Conservation (phyloP, 1,284 basidiomycete species). For the Cystobasidiaceae sp. region DNA sequence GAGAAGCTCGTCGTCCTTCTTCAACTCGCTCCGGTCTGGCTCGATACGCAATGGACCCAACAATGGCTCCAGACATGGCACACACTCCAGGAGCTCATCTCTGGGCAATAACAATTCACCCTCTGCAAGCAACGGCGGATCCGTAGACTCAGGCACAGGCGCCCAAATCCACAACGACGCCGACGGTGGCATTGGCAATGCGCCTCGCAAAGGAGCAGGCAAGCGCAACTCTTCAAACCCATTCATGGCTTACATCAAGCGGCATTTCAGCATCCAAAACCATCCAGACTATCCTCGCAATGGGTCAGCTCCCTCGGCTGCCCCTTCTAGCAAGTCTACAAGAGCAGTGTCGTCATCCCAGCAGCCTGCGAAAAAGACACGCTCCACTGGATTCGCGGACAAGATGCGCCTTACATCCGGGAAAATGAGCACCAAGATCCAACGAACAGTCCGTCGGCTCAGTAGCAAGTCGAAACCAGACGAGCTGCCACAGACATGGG, state of each 20-base stretch:
- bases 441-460: slow-evolving; percentile 25
- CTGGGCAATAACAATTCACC: too few relatives aligned
- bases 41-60: too few relatives aligned
- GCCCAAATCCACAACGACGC: background rate
- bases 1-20: too few relatives aligned
- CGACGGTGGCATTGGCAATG: background rate
- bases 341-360: background rate
- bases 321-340: too few relatives aligned
- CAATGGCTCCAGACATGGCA: too few relatives aligned
- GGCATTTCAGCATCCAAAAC: slow-evolving; percentile 7
- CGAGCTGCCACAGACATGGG: slow-evolving; percentile 39
- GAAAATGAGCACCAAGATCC: slow-evolving; percentile 5
- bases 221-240: background rate
- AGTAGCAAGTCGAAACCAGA: slow-evolving; percentile 38
- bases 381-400: slow-evolving; percentile 9
- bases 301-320: too few relatives aligned
- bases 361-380: too few relatives aligned
- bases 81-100: too few relatives aligned
- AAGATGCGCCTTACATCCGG: slow-evolving; percentile 23
- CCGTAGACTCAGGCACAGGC: too few relatives aligned
- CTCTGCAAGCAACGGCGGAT: too few relatives aligned
- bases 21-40: too few relatives aligned
- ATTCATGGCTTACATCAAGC: slow-evolving; percentile 10
- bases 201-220: background rate
- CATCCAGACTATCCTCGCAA: slow-evolving; percentile 16